Conservation (phyloP, 495 filamentous ascomycete species). For the Hyaloscypha finlandica region DNA sequence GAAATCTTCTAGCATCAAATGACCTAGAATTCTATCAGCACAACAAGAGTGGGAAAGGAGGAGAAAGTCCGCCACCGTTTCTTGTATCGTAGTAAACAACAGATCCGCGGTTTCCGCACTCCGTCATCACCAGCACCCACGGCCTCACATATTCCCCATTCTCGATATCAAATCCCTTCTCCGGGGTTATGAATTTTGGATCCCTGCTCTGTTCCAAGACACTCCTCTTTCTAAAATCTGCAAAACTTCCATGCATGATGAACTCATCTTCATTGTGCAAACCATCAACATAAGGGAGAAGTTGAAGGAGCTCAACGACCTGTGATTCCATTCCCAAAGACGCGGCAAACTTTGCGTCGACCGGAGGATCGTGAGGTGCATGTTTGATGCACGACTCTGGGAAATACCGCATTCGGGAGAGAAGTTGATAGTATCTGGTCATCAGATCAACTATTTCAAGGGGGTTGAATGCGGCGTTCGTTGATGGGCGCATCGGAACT, state of each 20-base stretch:
- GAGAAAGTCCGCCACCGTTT: conserved; percentile 8
- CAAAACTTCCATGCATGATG: conserved; percentile 13
- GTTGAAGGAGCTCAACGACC: conserved; percentile 10
- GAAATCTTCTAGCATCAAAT: conserved; percentile 2
- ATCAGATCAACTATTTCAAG: conserved; percentile 8
- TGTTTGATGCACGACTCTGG: conserved; percentile 1
- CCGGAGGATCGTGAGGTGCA: conserved; percentile 11
- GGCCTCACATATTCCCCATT: conserved; percentile 10
- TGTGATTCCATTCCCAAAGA: neutral
- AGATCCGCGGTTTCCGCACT: conserved; percentile 13
- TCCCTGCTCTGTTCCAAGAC: conserved; percentile 9
- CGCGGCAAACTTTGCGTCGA: neutral
- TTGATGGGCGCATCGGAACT: neutral
- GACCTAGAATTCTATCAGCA: neutral
- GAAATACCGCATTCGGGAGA: conserved; percentile 16
- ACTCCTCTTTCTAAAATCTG: conserved; percentile 7
- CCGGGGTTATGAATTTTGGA: conserved; percentile 6
- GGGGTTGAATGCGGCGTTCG: neutral
- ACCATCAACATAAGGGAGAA: conserved; percentile 16
- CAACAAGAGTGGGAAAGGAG: neutral
- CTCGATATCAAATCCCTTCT: conserved; percentile 5
- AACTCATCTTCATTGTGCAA: conserved; percentile 12
- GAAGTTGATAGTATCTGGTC: conserved; percentile 9
- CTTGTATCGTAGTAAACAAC: conserved; percentile 12
- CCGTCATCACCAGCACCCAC: conserved; percentile 7